Percentiles rank a stretch among this genome's conserved stretches.
Conservation (phyloP, 2,329 filamentous ascomycete species). For the Alternaria panax region DNA sequence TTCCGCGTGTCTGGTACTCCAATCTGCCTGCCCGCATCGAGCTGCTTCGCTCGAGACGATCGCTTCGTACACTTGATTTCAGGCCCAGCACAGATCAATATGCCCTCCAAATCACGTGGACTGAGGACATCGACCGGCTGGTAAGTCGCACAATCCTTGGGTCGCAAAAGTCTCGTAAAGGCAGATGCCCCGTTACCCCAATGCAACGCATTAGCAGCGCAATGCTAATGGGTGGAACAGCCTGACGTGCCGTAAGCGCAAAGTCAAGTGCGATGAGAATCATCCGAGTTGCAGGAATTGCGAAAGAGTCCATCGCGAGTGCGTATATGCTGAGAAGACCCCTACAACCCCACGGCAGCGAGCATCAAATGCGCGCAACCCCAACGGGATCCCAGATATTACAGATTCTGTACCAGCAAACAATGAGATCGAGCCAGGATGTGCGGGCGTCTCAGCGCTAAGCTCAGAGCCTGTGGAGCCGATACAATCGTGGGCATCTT, state of each 20-base stretch:
- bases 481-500: constrained; percentile 25
- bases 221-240: constrained; percentile 30
- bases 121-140: constrained; percentile 56
- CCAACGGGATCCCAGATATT: constrained; percentile 1
- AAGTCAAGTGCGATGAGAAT: constrained; percentile 61
- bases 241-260: constrained; percentile 56
- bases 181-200: not conserved
- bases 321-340: constrained; percentile 44
- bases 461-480: constrained; percentile 15
- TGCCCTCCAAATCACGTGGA: constrained; percentile 54
- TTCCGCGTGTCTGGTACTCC: constrained; percentile 6
- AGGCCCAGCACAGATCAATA: constrained; percentile 12
- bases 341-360: constrained; percentile 15
- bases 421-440: constrained; percentile 1
- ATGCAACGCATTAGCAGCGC: not conserved
- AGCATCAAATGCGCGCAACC: constrained; percentile 21
- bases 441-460: constrained; percentile 9
- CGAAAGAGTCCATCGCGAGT: constrained; percentile 52
- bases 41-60: constrained; percentile 16
- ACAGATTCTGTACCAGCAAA: constrained; percentile 8
- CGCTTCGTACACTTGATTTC: not conserved
- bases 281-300: constrained; percentile 55
- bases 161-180: not conserved
- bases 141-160: constrained; percentile 31
- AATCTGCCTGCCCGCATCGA: constrained; percentile 3